Evolutionary conservation across 192 early-diverging fungal genomes (phyloP).

Genomic region (Allomyces arbusculus): DNA sequence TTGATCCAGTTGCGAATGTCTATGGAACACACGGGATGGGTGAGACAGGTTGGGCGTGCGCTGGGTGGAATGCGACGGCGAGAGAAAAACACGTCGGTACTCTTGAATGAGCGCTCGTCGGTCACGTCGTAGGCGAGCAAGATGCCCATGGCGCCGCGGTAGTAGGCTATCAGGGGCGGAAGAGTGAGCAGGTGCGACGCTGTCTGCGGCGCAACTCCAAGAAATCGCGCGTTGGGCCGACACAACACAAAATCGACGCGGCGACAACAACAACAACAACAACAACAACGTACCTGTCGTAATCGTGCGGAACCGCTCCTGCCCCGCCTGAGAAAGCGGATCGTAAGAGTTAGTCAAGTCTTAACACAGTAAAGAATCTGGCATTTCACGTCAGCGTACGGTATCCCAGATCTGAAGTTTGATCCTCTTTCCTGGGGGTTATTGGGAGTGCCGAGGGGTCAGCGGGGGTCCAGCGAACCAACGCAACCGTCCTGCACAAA

Average conservation of each 20-base stretch:
- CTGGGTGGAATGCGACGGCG: not conserved
- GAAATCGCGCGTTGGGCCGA: not conserved
- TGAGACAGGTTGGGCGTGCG: not conserved
- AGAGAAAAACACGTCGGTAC: slow-evolving; percentile 18
- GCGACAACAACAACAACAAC: not conserved
- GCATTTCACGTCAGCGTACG: too few relatives aligned
- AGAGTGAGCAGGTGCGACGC: not conserved
- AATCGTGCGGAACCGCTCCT: slow-evolving; percentile 97
- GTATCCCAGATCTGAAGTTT: slow-evolving; percentile 99
- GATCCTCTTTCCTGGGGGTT: slow-evolving; percentile 56
- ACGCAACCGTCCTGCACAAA: not conserved
- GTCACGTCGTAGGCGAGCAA: slow-evolving; percentile 95
- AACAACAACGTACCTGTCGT: slow-evolving; percentile 52
- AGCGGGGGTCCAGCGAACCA: too few relatives aligned
- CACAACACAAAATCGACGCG: slow-evolving; percentile 2
- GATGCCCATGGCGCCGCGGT: slow-evolving; percentile 98
- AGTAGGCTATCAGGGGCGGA: slow-evolving; percentile 47
- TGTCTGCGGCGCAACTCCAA: not conserved
- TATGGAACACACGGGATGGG: slow-evolving; percentile 9
- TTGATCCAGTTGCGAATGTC: slow-evolving; percentile 99
- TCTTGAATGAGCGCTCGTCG: slow-evolving; percentile 93
- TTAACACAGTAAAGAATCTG: too few relatives aligned
- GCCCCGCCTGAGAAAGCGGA: slow-evolving; percentile 38
- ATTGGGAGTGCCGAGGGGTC: too few relatives aligned
- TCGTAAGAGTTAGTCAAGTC: too few relatives aligned